A percentile compares a stretch with the other conserved stretches of the same genome.
These are phyloP conservation scores for Phialophora macrospora DNA, from an alignment of 2,329 filamentous ascomycete genomes.

Conservation along the genomic window DNA sequence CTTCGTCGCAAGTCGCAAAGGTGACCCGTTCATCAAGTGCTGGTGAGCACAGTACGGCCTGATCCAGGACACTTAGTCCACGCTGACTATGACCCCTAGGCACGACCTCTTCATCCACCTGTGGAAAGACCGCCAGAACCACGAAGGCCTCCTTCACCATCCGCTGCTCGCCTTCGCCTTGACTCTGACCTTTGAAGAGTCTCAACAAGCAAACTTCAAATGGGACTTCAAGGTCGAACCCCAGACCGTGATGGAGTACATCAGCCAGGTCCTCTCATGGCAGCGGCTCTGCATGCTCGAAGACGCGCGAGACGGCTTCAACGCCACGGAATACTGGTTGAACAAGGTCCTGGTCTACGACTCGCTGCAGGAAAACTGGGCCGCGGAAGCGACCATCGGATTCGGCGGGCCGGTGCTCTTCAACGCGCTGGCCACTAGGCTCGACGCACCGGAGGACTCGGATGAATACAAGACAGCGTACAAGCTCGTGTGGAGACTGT, in stretches of 20 bases:
- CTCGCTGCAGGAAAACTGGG: constrained; percentile 37
- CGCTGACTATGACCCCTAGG: constrained; percentile 5
- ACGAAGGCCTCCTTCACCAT: constrained; percentile 57
- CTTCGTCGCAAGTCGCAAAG: constrained; percentile 49
- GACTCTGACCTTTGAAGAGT: constrained; percentile 39
- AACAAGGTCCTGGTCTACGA: constrained; percentile 42
- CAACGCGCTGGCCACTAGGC: constrained; percentile 39
- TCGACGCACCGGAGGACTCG: constrained; percentile 39
- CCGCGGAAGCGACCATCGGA: constrained; percentile 39
- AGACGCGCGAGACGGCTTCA: constrained; percentile 43
- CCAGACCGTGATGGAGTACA: constrained; percentile 46
- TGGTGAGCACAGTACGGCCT: constrained; percentile 33
- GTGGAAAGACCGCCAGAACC: constrained; percentile 58
- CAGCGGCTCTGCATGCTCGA: constrained; percentile 42
- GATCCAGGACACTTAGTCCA: background rate
- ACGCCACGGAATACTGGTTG: constrained; percentile 42
- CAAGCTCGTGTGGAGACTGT: constrained; percentile 39
- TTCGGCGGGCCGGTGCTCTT: constrained; percentile 41
- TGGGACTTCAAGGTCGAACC: constrained; percentile 45
- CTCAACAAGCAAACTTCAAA: constrained; percentile 38
- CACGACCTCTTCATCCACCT: constrained; percentile 59
- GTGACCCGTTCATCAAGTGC: constrained; percentile 57
- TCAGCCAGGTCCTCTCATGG: constrained; percentile 50
- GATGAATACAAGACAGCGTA: constrained; percentile 43
- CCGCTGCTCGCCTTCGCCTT: constrained; percentile 50